Evolutionary conservation across 768 basidiomycete genomes (phyloP).

Genomic region (Trametes meyenii): DNA sequence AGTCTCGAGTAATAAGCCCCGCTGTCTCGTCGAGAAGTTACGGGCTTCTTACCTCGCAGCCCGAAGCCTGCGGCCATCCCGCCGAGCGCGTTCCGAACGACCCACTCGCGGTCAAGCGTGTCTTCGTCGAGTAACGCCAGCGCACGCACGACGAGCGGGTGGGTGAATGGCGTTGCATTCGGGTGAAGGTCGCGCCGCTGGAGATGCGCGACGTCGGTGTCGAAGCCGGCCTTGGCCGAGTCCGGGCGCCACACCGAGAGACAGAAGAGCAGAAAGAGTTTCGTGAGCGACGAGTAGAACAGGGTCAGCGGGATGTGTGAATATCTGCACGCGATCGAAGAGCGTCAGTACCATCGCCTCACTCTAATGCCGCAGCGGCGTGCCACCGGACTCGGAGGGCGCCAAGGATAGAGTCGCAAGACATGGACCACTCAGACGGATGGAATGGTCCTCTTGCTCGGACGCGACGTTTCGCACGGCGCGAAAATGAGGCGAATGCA

Average conservation of each 20-base stretch:
- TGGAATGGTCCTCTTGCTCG: too few species aligned
- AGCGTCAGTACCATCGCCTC: not conserved
- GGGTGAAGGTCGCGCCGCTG: slow-evolving; percentile 15
- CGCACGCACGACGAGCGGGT: slow-evolving; percentile 41
- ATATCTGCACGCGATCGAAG: slow-evolving; percentile 44
- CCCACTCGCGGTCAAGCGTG: slow-evolving; percentile 79
- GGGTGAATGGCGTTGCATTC: slow-evolving; percentile 34
- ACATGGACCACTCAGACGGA: not conserved
- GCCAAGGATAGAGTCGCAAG: not conserved
- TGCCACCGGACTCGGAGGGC: not conserved
- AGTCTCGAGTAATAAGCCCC: not conserved
- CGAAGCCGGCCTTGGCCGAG: slow-evolving; percentile 22
- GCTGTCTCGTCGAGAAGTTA: not conserved
- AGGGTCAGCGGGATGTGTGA: slow-evolving; percentile 78
- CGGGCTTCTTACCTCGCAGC: slow-evolving; percentile 58
- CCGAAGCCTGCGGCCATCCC: slow-evolving; percentile 90
- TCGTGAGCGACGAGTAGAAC: slow-evolving; percentile 83
- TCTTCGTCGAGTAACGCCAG: slow-evolving; percentile 70
- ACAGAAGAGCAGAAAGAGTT: slow-evolving; percentile 80
- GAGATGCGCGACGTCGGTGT: slow-evolving; percentile 15
- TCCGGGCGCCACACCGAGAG: slow-evolving; percentile 77
- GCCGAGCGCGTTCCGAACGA: slow-evolving; percentile 80
- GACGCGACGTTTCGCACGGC: not conserved
- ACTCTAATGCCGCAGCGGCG: not conserved
- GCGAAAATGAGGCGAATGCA: not conserved